Evolutionary conservation across 1,139 yeast genomes (phyloP).

Genomic region (Saccharomyces hybrid): DNA sequence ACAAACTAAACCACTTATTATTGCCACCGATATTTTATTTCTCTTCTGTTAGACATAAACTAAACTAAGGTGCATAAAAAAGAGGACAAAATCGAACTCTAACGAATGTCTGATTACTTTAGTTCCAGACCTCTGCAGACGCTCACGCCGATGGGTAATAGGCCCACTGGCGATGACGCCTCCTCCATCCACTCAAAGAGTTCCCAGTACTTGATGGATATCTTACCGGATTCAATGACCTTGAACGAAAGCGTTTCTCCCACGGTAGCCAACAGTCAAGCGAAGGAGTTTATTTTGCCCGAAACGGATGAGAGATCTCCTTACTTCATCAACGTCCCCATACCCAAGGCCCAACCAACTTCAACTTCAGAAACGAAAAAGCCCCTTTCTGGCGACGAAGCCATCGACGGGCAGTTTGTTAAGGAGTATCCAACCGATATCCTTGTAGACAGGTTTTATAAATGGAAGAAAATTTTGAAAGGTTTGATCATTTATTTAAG

Average conservation of each 20-base stretch:
- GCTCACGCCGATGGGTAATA: not conserved
- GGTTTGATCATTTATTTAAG: constrained; percentile 54
- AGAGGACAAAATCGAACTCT: not conserved
- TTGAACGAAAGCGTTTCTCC: constrained; percentile 16
- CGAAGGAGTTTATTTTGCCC: constrained; percentile 30
- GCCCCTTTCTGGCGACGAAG: constrained; percentile 10
- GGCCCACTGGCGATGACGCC: constrained; percentile 11
- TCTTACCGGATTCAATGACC: constrained; percentile 16
- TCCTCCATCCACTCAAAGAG: constrained; percentile 19
- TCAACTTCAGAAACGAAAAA: constrained; percentile 3
- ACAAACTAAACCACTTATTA: not conserved
- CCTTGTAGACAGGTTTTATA: constrained; percentile 47
- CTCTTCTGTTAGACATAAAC: not conserved
- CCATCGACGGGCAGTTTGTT: constrained; percentile 20
- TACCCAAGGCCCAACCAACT: constrained; percentile 19
- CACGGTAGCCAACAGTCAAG: constrained; percentile 23
- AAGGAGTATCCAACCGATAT: constrained; percentile 36
- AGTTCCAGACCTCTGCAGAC: constrained; percentile 11
- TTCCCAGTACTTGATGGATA: constrained; percentile 23
- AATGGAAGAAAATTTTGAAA: constrained; percentile 64
- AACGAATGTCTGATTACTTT: constrained; percentile 21
- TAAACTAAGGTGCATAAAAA: not conserved
- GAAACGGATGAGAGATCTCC: constrained; percentile 34
- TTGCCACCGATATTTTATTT: not conserved
- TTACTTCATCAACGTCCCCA: constrained; percentile 33